Base-by-base conservation (phyloP, 345 rosid species). In the Alliaria petiolata region DNA sequence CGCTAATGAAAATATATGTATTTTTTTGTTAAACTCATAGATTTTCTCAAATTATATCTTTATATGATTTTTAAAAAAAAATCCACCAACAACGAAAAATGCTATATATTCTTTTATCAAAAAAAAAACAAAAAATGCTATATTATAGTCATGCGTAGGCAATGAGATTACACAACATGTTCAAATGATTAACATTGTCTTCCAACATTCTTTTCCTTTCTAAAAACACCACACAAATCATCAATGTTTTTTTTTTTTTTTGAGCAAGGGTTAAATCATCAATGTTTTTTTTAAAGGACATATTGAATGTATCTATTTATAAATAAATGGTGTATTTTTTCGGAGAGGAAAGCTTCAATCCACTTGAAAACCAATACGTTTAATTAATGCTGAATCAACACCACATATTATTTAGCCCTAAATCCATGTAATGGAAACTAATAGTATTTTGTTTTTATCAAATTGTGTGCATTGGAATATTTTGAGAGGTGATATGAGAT, bases 161-260 rank as follows among this genome's bases (percentile, higher is more conserved):
- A 57, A 65, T 65, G 67, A 65, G 36, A 11, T 57, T 56, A 40
- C 47, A 39, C 6, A 65, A 30, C 60, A 65, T 73, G 66, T 65
- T 22, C 67, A 39, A 66, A 74, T 74, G 67, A 74, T 73, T 57
- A 46, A 47, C 71, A 46, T 28, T 56, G 42, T 63, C 64, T 15
- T 20, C 49, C 28, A 57, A 57, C 45, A 66, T 11, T 57, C 26
- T 30, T 65, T n/a, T 58, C 65, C 34, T 47, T 65, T 65, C 78
- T 59, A 39, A 47, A 49, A 73, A 74, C 4, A 47, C 46, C 51
- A 58, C 61, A 65, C 6, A 72, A 47, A 17, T 40, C 31, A 74
- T 65, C 67, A 30, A 47, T 38, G 4, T 2, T 46, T 17, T 43
- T 4, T 6, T 36, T 4, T 2, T 46, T 16, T 42, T 4, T 6